Evolutionary conservation across 345 rosid genomes (phyloP), one percentile per base, ranked within the genome.

Genomic region (Theobroma cacao): DNA sequence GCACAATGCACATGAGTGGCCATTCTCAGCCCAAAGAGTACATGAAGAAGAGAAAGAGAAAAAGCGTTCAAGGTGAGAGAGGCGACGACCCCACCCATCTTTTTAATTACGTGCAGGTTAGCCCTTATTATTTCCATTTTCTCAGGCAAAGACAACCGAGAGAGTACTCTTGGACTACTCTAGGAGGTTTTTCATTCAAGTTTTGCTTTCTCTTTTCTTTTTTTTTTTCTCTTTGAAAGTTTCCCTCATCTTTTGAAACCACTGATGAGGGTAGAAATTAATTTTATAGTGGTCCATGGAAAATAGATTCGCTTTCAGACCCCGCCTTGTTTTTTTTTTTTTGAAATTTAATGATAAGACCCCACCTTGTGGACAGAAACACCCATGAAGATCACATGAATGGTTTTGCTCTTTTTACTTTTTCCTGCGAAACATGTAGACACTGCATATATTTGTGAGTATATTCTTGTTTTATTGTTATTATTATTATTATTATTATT

Each of bases 301-400:
- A 28, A 70, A 56, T 12, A 14, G 2, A 9, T 34, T 68, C 52
- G 36, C 53, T 79, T 58, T 76, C 82, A 41, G 7, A 41, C 45
- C 45, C 45, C 45, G 47, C 52, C 0, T n/a, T n/a, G n/a, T n/a
- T n/a, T n/a, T n/a, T n/a, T n/a, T n/a, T n/a, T n/a, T n/a, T n/a
- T n/a, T n/a, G n/a, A n/a, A n/a, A n/a, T n/a, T n/a, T n/a, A n/a
- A n/a, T n/a, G n/a, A n/a, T n/a, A n/a, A 30, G 1, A 38, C 31
- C 50, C 75, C 71, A 71, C 60, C 20, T 15, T 9, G 7, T 36
- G 24, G 34, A 43, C 70, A 33, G 43, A 36, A 58, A 68, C 34
- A 48, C 68, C 38, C 3, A 64, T 20, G 43, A 68, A 53, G 28
- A 68, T 80, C 86, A 63, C 83, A 74, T 28, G 81, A 77, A 56